A percentile compares a stretch with the other conserved stretches of the same genome.
phyloP scores from a whole-genome alignment of 768 basidiomycete species.

The Hypholoma fasciculare region DNA sequence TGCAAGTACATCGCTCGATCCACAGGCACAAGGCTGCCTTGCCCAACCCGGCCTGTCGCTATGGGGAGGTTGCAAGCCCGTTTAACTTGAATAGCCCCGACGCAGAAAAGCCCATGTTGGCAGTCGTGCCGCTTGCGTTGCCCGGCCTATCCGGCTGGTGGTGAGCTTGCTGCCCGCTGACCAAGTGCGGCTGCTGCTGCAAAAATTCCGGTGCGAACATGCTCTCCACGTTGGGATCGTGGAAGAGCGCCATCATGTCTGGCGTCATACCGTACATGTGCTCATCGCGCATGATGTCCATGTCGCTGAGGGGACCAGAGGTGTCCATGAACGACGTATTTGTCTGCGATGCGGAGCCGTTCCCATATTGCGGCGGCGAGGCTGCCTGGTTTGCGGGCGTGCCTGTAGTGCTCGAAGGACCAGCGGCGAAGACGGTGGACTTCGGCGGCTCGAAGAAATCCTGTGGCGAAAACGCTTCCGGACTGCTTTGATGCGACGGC shows the following conservation, averaged over 20 bases:
- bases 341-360: conserved; percentile 12
- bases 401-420: conserved; percentile 14
- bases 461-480: conserved; percentile 63
- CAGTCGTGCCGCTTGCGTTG: too few species aligned
- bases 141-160: too few species aligned
- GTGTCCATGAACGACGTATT: conserved; percentile 35
- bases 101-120: too few species aligned
- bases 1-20: too few species aligned
- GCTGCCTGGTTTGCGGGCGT: conserved; percentile 15
- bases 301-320: conserved; percentile 27
- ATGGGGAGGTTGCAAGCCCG: too few species aligned
- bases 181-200: neutral
- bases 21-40: too few species aligned
- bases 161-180: too few species aligned
- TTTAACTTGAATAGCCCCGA: too few species aligned
- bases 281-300: conserved; percentile 49
- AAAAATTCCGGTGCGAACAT: conserved; percentile 30
- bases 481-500: conserved; percentile 54
- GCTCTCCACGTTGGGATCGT: conserved; percentile 45
- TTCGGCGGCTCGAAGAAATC: conserved; percentile 59
- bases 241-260: conserved; percentile 66
- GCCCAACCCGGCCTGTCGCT: too few species aligned
- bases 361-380: conserved; percentile 17
- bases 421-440: conserved; percentile 22
- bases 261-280: conserved; percentile 51